Evolutionary conservation across 768 basidiomycete genomes (phyloP), one percentile per base, ranked within the genome.

Genomic region (Lentinula detonsa): DNA sequence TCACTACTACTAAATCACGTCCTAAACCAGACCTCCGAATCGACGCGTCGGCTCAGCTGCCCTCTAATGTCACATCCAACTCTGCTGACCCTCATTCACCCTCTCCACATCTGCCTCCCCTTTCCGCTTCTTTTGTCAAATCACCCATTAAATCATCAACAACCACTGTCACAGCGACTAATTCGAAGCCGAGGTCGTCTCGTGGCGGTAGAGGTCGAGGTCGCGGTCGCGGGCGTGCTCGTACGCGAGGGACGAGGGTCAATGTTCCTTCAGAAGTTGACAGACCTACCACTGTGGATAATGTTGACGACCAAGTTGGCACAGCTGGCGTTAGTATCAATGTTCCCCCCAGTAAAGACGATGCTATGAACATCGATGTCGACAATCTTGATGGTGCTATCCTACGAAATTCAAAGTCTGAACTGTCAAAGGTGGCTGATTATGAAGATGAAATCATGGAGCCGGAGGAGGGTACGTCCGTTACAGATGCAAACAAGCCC

Each of bases 291-390:
- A 28, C 35, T 34, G 15, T 18, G n/a, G 42, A 31, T 11, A 28
- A 18, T 31, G 31, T 59, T 50, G 43, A 35, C 18, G 59, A 28
- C 23, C n/a, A 34, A 35, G 48, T 48, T 18, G 50, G 5, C 23
- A n/a, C 53, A n/a, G 5, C 39, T 16, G 23, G 16, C 60, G 54
- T 51, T 15, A 70, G 69, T 28, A 66, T 59, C 21, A 70, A 70
- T 37, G 58, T 62, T 40, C 60, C 63, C 13, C 59, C 21, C 7
- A 35, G 39, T 28, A 43, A 23, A 43, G 42, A 42, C 3, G 40
- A 52, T 16, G 7, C 28, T 21, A 42, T 54, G 53, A 46, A 57
- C 21, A 28, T 52, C 18, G 61, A 58, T 31, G 48, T 43, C 7
- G 49, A 58, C n/a, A 42, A 35, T 39, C 37, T 13, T 31, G 21